phyloP scores from a whole-genome alignment of 2,329 filamentous ascomycete species.

The Elsinoe fawcettii region DNA sequence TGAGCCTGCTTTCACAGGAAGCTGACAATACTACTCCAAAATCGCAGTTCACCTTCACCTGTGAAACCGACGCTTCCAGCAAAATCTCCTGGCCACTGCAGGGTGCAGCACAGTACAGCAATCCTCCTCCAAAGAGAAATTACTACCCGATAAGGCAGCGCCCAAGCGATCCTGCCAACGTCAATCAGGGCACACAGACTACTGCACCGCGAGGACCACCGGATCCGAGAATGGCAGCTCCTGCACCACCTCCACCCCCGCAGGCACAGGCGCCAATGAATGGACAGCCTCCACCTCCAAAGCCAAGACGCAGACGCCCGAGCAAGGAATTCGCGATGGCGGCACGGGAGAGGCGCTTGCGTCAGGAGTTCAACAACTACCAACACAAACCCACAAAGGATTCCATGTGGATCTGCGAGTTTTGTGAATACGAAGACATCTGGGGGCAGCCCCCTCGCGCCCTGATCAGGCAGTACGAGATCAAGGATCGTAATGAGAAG shows the following conservation, averaged over 20 bases:
- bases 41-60: constrained; percentile 93
- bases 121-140: constrained; percentile 12
- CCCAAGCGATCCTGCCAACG: constrained; percentile 10
- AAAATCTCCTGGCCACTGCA: constrained; percentile 67
- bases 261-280: constrained; percentile 34
- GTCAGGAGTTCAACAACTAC: constrained; percentile 69
- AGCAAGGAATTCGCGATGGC: constrained; percentile 66
- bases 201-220: constrained; percentile 20
- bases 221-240: constrained; percentile 5
- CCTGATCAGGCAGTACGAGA: constrained; percentile 84
- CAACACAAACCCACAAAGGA: constrained; percentile 62
- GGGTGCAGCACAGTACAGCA: constrained; percentile 26
- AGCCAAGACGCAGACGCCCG: constrained; percentile 51
- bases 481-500: constrained; percentile 80
- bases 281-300: constrained; percentile 39
- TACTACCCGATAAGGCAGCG: constrained; percentile 15
- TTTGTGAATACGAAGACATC: constrained; percentile 95
- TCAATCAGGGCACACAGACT: constrained; percentile 26
- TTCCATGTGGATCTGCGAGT: constrained; percentile 92
- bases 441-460: constrained; percentile 81
- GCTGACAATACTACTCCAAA: constrained; percentile 60
- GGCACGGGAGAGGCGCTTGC: constrained; percentile 67
- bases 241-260: constrained; percentile 22
- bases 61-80: constrained; percentile 78
- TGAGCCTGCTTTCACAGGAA: constrained; percentile 68